Base-by-base conservation (phyloP, 164 flowering plant species). In the Litsea cubeba region DNA sequence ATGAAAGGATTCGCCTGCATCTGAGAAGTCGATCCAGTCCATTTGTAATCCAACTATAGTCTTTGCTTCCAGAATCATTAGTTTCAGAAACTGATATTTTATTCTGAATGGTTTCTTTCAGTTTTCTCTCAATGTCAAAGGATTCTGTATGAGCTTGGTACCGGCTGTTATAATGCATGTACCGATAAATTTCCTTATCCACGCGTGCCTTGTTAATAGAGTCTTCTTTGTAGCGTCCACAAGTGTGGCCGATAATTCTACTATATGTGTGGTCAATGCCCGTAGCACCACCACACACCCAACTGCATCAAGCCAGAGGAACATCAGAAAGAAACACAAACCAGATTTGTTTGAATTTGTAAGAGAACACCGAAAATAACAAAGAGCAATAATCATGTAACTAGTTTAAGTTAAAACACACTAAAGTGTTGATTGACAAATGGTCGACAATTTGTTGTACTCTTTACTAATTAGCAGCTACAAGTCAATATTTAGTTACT, bases 81-180 rank as follows among this genome's bases (percentile, higher is more conserved):
- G 66, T 76, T 75, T 87, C 87, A 22, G 76, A 72, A 62, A 22
- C 54, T 24, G 77, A 69, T 50, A 86, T 74, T 71, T 77, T 86
- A 3, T 69, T 71, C 75, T 68, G 75, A 28, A 82, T 78, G 24
- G 83, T 80, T 71, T 86, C 85, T 75, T 79, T 77, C 62, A 86
- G 82, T 71, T 74, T 78, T 35, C 80, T 72, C 79, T 87, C 90
- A 68, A 80, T 81, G 20, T 15, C n/a, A 77, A 82, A 82, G 67
- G 90, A 87, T 75, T 87, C 90, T 26, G 80, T 83, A 76, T 87
- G 90, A 20, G 85, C 88, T 81, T 87, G 83, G 78, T 83, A 85
- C 32, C 80, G 84, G 69, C 79, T 83, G 70, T 85, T 81, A 72
- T 87, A 87, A 77, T 87, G 90, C 85, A 83, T 83, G 79, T 85